Base-by-base conservation (phyloP, 1,284 basidiomycete species). In the Paramarasmius palmivorus region DNA sequence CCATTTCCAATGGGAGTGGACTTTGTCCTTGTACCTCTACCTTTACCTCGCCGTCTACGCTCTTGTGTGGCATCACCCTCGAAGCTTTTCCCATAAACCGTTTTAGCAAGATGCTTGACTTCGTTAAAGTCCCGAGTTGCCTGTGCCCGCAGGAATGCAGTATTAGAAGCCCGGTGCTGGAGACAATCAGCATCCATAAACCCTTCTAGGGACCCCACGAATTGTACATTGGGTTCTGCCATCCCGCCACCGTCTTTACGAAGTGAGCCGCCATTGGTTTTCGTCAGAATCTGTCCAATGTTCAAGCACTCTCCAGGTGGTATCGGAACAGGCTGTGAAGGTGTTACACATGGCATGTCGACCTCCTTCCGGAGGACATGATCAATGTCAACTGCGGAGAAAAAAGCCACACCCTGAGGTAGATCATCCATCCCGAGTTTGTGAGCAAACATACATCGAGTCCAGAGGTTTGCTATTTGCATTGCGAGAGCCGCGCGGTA, bases 391-490 rank as follows among this genome's bases (percentile, higher is more conserved):
- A 99, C 95, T 0, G 93, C 92, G 1, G 95, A 97, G 75, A 99
- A 99, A 76, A 98, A 99, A 0, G 95, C 94, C 12, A 95, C 86
- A 22, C 91, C 89, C 66, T 97, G 93, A 0, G 96, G 97, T 15
- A 99, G 78, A 67, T 98, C 92, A 65, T 95, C 93, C 86, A 99
- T 94, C 12, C 96, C 94, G 19, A 99, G 79, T 67, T 87, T 92
- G 72, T 86, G 95, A 2, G 95, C 92, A 70, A 99, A 98, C 68
- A 97, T 71, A 51, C 88, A 85, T 12, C 96, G 81, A 3, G 95
- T 99, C 96, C 96, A 99, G 3, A 98, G 73, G 68, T 99, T 99
- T 37, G 94, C 92, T 49, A 99, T 86, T 72, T 99, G 96, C 41
- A 99, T 71, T 0, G 97, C 97, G n/a, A 99, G 77, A 2, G 94